Evolutionary conservation across 257 asterid genomes (phyloP), one percentile per base, ranked within the genome.

Genomic region (Anisodus tanguticus): DNA sequence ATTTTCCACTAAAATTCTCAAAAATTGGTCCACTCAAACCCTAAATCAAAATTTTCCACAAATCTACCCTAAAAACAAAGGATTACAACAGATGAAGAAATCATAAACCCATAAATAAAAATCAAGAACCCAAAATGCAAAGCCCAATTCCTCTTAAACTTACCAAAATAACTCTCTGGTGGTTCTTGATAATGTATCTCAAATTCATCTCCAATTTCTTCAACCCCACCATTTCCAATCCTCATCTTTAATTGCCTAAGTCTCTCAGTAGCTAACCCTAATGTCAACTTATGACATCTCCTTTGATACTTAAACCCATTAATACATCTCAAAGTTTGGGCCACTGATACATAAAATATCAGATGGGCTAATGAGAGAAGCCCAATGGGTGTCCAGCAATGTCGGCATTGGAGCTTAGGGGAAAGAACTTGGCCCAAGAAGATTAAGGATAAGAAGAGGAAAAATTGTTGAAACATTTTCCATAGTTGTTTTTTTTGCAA

Each of bases 281-380:
- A 97, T 10, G 99, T 95, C 64, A 95, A 81, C 87, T 95, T 95
- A 82, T 95, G 99, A 90, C 99, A 95, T 70, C 98, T 89, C n/a
- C 99, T 83, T 87, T 95, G 99, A 68, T 94, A 95, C 93, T 95
- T 95, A 90, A 94, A 95, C 17, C 99, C 99, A 87, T 94, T 95
- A 87, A 94, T 92, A 92, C 98, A 95, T 54, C 99, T 91, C 63
- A 94, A 92, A 1, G 99, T 95, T 84, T 95, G 98, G 7, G 98
- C 98, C 45, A 94, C 99, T 4, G 98, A 90, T 9, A 94, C 97
- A 82, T 95, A 95, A 88, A 95, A 95, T 35, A 95, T 90, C 79
- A 95, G 87, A 89, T 95, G 99, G 66, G 94, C 92, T 68, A 93
- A 47, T 3, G 99, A 93, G 49, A 95, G 91, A 2, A 95, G 91